These are phyloP conservation scores for Picocystis salinarum DNA, from an alignment of 139 green algal genomes.

Conservation along the genomic window DNA sequence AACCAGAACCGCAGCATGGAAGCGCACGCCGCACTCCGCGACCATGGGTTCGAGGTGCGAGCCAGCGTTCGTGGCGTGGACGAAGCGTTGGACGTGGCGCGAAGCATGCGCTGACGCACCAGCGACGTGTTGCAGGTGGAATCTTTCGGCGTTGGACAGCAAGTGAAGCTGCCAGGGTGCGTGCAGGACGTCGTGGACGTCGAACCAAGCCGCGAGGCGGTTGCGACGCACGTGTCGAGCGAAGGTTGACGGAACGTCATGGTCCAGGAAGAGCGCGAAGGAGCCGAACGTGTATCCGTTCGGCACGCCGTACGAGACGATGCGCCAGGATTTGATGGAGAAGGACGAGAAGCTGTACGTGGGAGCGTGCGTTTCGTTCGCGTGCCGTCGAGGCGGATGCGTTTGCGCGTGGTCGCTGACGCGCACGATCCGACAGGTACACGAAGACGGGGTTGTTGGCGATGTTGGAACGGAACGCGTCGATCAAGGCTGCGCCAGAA, in stretches of 20 bases:
- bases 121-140: conserved; percentile 14
- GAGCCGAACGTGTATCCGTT: conserved; percentile 78
- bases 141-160: conserved; percentile 54
- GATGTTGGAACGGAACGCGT: conserved; percentile 68
- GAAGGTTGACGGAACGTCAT: neutral
- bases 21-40: conserved; percentile 47
- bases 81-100: neutral
- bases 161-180: conserved; percentile 61
- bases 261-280: conserved; percentile 16
- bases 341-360: conserved; percentile 18
- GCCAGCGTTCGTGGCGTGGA: neutral
- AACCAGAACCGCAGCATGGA: conserved; percentile 82
- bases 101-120: neutral
- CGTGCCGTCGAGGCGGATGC: no score
- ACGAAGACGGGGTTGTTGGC: no score
- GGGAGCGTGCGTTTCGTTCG: no score
- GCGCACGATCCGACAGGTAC: no score
- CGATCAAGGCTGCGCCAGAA: conserved; percentile 58
- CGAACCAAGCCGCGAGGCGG: no score
- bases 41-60: conserved; percentile 38
- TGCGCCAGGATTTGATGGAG: conserved; percentile 35
- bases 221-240: neutral
- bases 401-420: no score
- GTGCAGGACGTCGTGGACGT: neutral
- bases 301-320: conserved; percentile 57